Evolutionary conservation across 2,329 filamentous ascomycete genomes (phyloP), one percentile per base, ranked within the genome.

Genomic region (Fusarium concolor): DNA sequence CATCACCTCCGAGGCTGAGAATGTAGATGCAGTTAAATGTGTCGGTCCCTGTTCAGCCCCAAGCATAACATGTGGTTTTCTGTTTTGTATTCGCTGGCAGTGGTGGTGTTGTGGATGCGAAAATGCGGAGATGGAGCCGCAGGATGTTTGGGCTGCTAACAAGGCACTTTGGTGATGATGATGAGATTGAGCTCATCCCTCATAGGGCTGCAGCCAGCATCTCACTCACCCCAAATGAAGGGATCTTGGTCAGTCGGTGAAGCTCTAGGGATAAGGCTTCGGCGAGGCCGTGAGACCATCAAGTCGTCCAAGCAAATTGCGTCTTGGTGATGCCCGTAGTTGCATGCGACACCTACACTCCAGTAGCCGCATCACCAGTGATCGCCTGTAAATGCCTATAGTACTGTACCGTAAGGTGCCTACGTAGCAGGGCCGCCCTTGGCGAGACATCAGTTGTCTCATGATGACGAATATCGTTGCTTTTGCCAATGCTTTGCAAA

Each of bases 121-220:
- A 29, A 44, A 45, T 46, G 53, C 50, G 37, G 53, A 65, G 61
- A 47, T 57, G 35, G 29, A 31, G 29, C 59, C 59, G 57, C 52
- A 24, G 22, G 22, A 24, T 35, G 43, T 67, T 63, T 62, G 56
- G 61, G 37, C 53, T 35, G 22, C 8, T 14, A 11, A 33, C 12
- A 15, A 33, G 31, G 14, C 31, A 33, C 31, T 15, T 33, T 15
- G 31, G 31, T 15, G 31, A 33, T 26, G 26, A 26, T 38, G 22
- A 17, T 52, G 35, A 44, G 49, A 52, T 33, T 33, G 31, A 33
- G 31, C 49, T 52, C 37, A 26, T 29, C 31, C 28, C 47, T 56
- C 51, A 53, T 74, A 74, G 71, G 71, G 71, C 71, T 74, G 71
- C 68, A 73, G 65, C 15, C 15, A 35, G 17, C 33, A 35, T 10